Evolutionary conservation across 1,139 yeast species (phyloP).

Genomic region (Candida sanyaensis): DNA sequence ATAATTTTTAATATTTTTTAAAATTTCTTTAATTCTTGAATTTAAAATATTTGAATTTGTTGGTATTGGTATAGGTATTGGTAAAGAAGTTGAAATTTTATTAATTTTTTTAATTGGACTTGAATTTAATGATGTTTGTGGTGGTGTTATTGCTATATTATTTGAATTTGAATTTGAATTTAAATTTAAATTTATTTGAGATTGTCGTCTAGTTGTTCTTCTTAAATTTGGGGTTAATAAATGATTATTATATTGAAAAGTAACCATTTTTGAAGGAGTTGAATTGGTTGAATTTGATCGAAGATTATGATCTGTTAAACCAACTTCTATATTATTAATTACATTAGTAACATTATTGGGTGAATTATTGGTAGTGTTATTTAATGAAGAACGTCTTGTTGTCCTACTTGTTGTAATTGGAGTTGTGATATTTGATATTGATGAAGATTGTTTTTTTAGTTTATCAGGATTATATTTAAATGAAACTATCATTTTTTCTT

Average conservation of each 20-base stretch:
- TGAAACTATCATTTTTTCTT: constrained; percentile 13
- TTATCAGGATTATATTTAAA: constrained; percentile 17
- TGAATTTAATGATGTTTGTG: constrained; percentile 5
- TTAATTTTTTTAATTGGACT: constrained; percentile 5
- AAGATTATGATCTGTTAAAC: background rate
- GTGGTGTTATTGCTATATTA: constrained; percentile 1
- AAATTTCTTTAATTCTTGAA: background rate
- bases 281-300: background rate
- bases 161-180: background rate
- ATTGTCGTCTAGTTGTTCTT: constrained; percentile 2
- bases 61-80: constrained; percentile 7
- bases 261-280: constrained; percentile 15
- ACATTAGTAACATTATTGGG: background rate
- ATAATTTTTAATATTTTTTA: constrained; percentile 2
- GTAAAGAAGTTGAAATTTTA: constrained; percentile 5
- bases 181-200: background rate
- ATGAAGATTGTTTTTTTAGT: constrained; percentile 1
- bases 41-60: background rate
- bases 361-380: background rate
- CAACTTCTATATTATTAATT: background rate
- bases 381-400: constrained; percentile 1
- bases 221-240: constrained; percentile 1
- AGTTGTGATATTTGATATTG: background rate
- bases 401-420: constrained; percentile 1
- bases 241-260: constrained; percentile 12